Conservation (phyloP, 164 flowering plant species). For the Aristolochia contorta region DNA sequence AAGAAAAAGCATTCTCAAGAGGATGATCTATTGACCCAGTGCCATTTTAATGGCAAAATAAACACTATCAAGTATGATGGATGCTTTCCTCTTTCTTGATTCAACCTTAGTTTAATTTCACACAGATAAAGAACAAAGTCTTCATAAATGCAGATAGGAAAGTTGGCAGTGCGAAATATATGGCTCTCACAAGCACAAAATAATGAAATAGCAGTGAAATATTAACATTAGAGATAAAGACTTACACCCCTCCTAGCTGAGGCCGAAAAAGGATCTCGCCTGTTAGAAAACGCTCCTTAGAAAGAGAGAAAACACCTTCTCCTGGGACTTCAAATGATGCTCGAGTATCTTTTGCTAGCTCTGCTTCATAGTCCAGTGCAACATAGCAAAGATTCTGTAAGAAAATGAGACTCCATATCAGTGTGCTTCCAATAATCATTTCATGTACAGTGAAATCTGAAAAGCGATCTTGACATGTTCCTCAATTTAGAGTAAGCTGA, state of each 20-base stretch:
- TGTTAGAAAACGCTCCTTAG: slow-evolving; percentile 86
- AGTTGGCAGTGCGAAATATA: too few species aligned
- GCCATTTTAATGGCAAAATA: too few species aligned
- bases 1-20: not conserved
- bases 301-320: slow-evolving; percentile 62
- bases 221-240: not conserved
- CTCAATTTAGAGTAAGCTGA: too few species aligned
- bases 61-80: too few species aligned
- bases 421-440: slow-evolving; percentile 1
- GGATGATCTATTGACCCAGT: too few species aligned
- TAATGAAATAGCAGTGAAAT: not conserved
- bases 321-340: slow-evolving; percentile 51
- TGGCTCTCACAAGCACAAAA: not conserved
- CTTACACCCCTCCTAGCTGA: slow-evolving; percentile 80
- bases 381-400: slow-evolving; percentile 84
- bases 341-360: slow-evolving; percentile 54
- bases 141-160: too few species aligned
- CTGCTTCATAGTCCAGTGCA: slow-evolving; percentile 83
- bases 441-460: not conserved
- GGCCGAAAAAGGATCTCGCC: slow-evolving; percentile 91
- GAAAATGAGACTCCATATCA: slow-evolving; percentile 10
- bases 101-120: too few species aligned
- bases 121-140: too few species aligned
- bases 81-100: too few species aligned
- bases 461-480: too few species aligned